Conservation (phyloP, 1,139 yeast genomes). For the Suhomyces guaymorum region DNA sequence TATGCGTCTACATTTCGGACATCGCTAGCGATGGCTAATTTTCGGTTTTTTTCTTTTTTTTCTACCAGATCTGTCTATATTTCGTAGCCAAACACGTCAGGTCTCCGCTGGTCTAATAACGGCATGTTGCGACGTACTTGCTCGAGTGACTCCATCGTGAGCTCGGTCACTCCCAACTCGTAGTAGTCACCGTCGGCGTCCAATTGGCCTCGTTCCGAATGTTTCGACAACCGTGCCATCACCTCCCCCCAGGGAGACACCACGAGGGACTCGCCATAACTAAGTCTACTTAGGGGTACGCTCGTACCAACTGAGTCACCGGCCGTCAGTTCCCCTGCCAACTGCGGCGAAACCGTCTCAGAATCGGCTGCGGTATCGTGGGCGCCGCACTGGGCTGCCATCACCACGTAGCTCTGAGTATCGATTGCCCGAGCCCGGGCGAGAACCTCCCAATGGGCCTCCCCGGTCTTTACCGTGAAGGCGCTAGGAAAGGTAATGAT, state of each 20-base stretch:
- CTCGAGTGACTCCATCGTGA: conserved; percentile 54
- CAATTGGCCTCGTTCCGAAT: conserved; percentile 29
- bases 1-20: too few species aligned
- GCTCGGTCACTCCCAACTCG: conserved; percentile 65
- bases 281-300: too few species aligned
- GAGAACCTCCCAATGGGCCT: conserved; percentile 82
- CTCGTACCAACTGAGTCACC: conserved; percentile 26
- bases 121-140: conserved; percentile 71
- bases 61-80: conserved; percentile 10
- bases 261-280: conserved; percentile 85
- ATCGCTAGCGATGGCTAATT: too few species aligned
- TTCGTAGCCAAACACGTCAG: conserved; percentile 50
- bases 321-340: too few species aligned
- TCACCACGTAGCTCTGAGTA: conserved; percentile 79
- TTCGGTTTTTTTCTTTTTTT: background rate
- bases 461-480: conserved; percentile 87
- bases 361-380: conserved; percentile 52
- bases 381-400: conserved; percentile 89
- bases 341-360: too few species aligned
- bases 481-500: conserved; percentile 85
- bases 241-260: conserved; percentile 92
- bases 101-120: conserved; percentile 65
- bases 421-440: conserved; percentile 86
- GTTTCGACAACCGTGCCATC: conserved; percentile 53
- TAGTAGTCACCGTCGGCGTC: conserved; percentile 56